Evolutionary conservation across 1,284 basidiomycete genomes (phyloP).

Genomic region (Puccinia coronata): DNA sequence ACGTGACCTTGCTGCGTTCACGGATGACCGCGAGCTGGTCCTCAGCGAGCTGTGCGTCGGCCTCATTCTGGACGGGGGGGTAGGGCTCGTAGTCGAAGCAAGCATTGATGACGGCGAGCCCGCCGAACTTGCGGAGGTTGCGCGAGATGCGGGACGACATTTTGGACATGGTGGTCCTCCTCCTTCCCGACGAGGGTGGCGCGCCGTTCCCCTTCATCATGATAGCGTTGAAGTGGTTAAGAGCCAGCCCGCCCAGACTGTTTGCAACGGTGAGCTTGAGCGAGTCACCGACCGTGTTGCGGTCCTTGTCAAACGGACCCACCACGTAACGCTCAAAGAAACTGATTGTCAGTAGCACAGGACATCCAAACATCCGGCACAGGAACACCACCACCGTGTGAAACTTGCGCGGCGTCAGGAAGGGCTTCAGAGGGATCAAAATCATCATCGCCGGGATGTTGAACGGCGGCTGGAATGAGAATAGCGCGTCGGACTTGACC

Average conservation of each 20-base stretch:
- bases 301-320: constrained; percentile 39
- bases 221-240: constrained; percentile 10
- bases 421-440: constrained; percentile 40
- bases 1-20: not conserved
- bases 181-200: not conserved
- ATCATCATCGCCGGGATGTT: constrained; percentile 48
- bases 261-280: constrained; percentile 43
- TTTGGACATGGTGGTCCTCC: constrained; percentile 33
- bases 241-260: constrained; percentile 36
- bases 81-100: constrained; percentile 47
- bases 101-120: constrained; percentile 44
- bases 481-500: constrained; percentile 46
- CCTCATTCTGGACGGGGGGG: constrained; percentile 1
- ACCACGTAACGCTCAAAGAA: constrained; percentile 47
- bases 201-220: constrained; percentile 13
- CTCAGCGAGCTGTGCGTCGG: constrained; percentile 1
- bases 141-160: constrained; percentile 44
- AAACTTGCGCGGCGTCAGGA: constrained; percentile 46
- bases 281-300: constrained; percentile 34
- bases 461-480: constrained; percentile 48
- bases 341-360: constrained; percentile 40
- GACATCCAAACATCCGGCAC: constrained; percentile 47
- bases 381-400: constrained; percentile 45
- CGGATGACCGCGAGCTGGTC: not conserved
- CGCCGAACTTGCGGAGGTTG: constrained; percentile 41